These are phyloP conservation scores for Leishmania arabica DNA, from an alignment of 208 protist genomes.

Conservation along the genomic window DNA sequence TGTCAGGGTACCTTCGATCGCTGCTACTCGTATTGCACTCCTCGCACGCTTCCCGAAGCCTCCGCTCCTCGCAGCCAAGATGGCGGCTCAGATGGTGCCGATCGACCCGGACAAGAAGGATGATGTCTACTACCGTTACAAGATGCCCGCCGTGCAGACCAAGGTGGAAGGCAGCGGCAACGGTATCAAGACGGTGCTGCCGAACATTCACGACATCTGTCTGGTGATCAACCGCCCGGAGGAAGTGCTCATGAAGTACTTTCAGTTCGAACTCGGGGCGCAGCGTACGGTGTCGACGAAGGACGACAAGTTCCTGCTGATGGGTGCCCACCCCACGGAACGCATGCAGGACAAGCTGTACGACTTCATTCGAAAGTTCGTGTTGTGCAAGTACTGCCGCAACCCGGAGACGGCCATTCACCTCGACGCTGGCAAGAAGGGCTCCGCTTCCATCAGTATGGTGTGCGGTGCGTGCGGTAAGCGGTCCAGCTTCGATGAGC, in stretches of 20 bases:
- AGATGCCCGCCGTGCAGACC: slow-evolving; percentile 90
- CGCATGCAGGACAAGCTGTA: slow-evolving; percentile 86
- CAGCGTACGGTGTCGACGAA: slow-evolving; percentile 77
- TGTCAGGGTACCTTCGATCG: neutral
- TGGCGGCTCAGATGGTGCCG: slow-evolving; percentile 76
- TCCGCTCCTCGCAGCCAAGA: slow-evolving; percentile 22
- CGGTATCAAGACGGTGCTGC: slow-evolving; percentile 94
- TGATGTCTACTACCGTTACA: slow-evolving; percentile 95
- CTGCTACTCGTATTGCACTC: too few relatives aligned
- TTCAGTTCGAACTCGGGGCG: slow-evolving; percentile 86
- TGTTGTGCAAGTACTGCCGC: slow-evolving; percentile 88
- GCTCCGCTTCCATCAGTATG: slow-evolving; percentile 42
- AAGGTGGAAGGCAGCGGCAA: slow-evolving; percentile 95
- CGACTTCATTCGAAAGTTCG: slow-evolving; percentile 85
- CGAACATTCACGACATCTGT: slow-evolving; percentile 94
- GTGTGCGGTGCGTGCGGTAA: slow-evolving; percentile 81
- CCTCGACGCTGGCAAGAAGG: slow-evolving; percentile 62
- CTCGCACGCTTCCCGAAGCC: neutral
- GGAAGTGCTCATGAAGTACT: slow-evolving; percentile 90
- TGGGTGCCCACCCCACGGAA: slow-evolving; percentile 78
- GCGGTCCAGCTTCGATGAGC: slow-evolving; percentile 30
- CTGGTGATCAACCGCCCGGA: slow-evolving; percentile 87
- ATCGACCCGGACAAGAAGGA: slow-evolving; percentile 90
- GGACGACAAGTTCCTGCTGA: slow-evolving; percentile 90
- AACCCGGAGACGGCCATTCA: slow-evolving; percentile 86